These are phyloP conservation scores for Aspergillus sclerotiicarbonarius DNA, from an alignment of 495 filamentous ascomycete genomes.

Conservation along the genomic window DNA sequence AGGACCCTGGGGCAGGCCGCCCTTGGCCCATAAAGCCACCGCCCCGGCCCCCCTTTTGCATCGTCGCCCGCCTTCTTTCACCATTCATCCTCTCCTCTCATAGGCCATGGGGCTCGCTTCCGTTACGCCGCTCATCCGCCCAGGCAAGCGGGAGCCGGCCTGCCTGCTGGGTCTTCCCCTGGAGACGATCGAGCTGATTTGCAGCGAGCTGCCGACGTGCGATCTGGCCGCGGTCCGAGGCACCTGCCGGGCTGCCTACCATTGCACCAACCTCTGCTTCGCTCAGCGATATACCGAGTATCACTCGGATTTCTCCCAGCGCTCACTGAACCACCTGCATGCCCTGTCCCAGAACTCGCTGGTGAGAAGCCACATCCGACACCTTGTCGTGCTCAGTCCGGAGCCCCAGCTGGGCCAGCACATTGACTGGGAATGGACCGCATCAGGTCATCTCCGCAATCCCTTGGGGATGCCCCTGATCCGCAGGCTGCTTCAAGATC, in stretches of 20 bases:
- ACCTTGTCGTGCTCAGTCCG: slow-evolving; percentile 9
- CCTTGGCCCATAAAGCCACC: too few relatives aligned
- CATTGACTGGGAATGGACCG: slow-evolving; percentile 10
- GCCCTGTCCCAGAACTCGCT: slow-evolving; percentile 6
- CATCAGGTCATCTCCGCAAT: slow-evolving; percentile 6
- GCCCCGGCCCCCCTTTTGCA: too few relatives aligned
- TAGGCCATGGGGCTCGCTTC: neutral
- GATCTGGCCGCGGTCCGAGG: slow-evolving; percentile 12
- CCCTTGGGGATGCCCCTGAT: slow-evolving; percentile 6
- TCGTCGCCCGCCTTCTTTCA: neutral
- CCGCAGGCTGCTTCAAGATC: slow-evolving; percentile 4
- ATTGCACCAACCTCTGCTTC: slow-evolving; percentile 4
- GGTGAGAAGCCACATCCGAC: slow-evolving; percentile 9
- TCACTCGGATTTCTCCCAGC: slow-evolving; percentile 9
- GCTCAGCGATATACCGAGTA: slow-evolving; percentile 12
- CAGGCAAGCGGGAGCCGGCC: too few relatives aligned
- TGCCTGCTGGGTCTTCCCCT: neutral
- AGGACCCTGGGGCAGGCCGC: slow-evolving; percentile 2
- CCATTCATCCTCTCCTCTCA: neutral
- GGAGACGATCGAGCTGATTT: slow-evolving; percentile 12
- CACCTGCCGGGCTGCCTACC: slow-evolving; percentile 7
- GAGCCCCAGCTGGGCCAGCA: slow-evolving; percentile 11
- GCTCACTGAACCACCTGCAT: slow-evolving; percentile 7
- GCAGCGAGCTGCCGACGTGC: slow-evolving; percentile 7
- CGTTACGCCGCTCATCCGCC: neutral